A percentile compares a stretch with the other conserved stretches of the same genome.
These are phyloP conservation scores for Phaeosphaeriaceae sp. DNA, from an alignment of 2,329 filamentous ascomycete species.

Conservation along the genomic window DNA sequence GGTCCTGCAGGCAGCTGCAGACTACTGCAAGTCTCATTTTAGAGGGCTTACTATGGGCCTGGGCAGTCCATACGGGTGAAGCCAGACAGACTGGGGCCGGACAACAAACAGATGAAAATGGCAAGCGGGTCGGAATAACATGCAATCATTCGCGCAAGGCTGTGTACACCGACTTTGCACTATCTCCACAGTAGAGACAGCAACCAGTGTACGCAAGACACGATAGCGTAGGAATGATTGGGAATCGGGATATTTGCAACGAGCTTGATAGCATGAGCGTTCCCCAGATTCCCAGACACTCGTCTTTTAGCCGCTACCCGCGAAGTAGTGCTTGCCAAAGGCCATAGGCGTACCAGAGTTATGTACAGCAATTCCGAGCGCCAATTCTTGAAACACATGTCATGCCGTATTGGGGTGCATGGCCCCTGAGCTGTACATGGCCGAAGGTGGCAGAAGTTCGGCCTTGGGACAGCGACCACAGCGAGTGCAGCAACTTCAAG, in stretches of 20 bases:
- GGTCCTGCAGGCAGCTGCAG: slow-evolving; percentile 30
- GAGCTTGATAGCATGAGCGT: slow-evolving; percentile 26
- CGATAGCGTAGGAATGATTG: slow-evolving; percentile 18
- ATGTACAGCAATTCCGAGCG: slow-evolving; percentile 18
- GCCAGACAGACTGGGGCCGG: slow-evolving; percentile 19
- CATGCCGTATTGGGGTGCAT: slow-evolving; percentile 32
- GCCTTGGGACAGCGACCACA: too few relatives aligned
- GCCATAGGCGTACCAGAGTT: slow-evolving; percentile 25
- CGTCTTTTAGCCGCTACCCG: slow-evolving; percentile 31
- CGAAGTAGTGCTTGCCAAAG: slow-evolving; percentile 27
- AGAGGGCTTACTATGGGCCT: slow-evolving; percentile 15
- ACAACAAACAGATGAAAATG: slow-evolving; percentile 31
- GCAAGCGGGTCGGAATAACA: slow-evolving; percentile 14
- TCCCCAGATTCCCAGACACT: slow-evolving; percentile 33
- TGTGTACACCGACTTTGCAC: slow-evolving; percentile 40
- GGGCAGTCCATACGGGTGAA: slow-evolving; percentile 19
- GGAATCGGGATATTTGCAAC: slow-evolving; percentile 8
- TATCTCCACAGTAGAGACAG: slow-evolving; percentile 27
- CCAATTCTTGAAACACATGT: slow-evolving; percentile 38
- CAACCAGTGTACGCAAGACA: slow-evolving; percentile 31
- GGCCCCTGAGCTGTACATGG: slow-evolving; percentile 33
- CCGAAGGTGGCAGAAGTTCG: slow-evolving; percentile 6
- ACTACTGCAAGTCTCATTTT: slow-evolving; percentile 32
- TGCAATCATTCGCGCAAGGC: slow-evolving; percentile 25
- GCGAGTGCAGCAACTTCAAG: too few relatives aligned